Evolutionary conservation across 2,329 filamentous ascomycete species (phyloP), one percentile per base, ranked within the genome.

Genomic region (Eurotiales sp.): DNA sequence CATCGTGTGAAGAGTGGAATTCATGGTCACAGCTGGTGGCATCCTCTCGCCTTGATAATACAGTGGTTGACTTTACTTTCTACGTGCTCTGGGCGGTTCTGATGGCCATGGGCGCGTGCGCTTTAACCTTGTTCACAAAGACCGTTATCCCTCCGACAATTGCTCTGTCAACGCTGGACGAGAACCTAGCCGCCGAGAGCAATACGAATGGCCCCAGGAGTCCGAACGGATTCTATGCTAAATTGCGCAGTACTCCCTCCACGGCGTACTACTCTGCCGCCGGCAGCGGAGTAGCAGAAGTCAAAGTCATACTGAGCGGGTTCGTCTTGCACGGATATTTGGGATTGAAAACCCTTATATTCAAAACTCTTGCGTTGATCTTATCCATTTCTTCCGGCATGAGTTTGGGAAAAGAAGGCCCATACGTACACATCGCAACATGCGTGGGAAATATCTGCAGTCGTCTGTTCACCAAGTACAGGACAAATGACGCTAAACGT

Each of bases 321-420:
- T 99, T 97, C 63, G 92, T 99, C 50, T 76, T 99, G 50, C 93
- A 97, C 75, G 92, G 93, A 1, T 97, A 97, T 65, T 80, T 99
- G 7, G 93, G 93, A 60, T 70, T 95, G 34, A 88, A 87, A 64
- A 97, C 93, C 0, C 77, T 99, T 25, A 70, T 92, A 4, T 81
- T 95, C 71, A 99, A 99, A 67, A 88, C 88, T 0, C 62, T 87
- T 14, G 90, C 86, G 12, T 75, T 99, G 42, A 82, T 96, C 53
- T 77, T 97, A 51, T 95, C 89, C 66, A 90, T 97, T 34, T 87
- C 90, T 1, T 97, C 93, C 2, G 93, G 93, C 3, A 78, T 99
- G 54, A 96, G 90, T 65, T 77, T 99, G 37, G 93, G 93, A 23
- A 99, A 99, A 67, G 93, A 96, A 70, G 85, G 92, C 0, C 93